A percentile compares a stretch with the other conserved stretches of the same genome.
Evolutionary conservation across 2,329 filamentous ascomycete genomes (phyloP).

Genomic region (Penicillium sumatraense): DNA sequence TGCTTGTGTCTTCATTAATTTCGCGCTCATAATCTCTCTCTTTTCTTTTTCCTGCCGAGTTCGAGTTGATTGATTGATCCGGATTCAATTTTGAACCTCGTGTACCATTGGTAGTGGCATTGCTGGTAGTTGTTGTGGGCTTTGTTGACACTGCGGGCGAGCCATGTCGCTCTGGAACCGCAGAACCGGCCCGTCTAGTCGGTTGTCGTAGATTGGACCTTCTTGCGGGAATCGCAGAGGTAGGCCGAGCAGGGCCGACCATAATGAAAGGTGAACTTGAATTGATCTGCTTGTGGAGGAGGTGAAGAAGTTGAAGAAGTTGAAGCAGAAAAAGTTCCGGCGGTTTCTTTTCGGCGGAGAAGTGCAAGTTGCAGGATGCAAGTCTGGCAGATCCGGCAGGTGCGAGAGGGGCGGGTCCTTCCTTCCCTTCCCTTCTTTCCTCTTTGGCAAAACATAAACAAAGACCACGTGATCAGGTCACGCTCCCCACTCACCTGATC

Average conservation of each 20-base stretch:
- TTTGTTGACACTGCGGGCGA: constrained; percentile 75
- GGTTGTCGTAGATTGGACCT: constrained; percentile 57
- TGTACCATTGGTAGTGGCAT: constrained; percentile 30
- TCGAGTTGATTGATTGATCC: constrained; percentile 54
- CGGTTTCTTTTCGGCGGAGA: too few species aligned
- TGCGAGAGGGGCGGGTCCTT: constrained; percentile 10
- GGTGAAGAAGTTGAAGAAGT: background rate
- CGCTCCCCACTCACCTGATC: constrained; percentile 18
- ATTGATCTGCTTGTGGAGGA: background rate
- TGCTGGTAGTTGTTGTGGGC: constrained; percentile 50
- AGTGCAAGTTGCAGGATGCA: too few species aligned
- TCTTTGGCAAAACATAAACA: constrained; percentile 31
- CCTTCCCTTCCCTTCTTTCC: too few species aligned
- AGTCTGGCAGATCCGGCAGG: background rate
- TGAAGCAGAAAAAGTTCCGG: too few species aligned
- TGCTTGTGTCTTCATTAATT: constrained; percentile 83
- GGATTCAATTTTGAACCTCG: constrained; percentile 48
- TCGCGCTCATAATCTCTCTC: constrained; percentile 80
- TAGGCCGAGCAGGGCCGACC: constrained; percentile 60
- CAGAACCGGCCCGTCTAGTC: constrained; percentile 57
- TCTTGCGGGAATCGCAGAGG: constrained; percentile 52
- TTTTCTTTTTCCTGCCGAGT: constrained; percentile 78
- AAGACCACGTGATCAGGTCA: constrained; percentile 26
- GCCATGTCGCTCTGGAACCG: constrained; percentile 58
- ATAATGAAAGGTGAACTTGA: constrained; percentile 41